A percentile compares a stretch with the other conserved stretches of the same genome.
These are phyloP conservation scores for Nigrospora sphaerica DNA, from an alignment of 2,329 filamentous ascomycete genomes.

Conservation along the genomic window DNA sequence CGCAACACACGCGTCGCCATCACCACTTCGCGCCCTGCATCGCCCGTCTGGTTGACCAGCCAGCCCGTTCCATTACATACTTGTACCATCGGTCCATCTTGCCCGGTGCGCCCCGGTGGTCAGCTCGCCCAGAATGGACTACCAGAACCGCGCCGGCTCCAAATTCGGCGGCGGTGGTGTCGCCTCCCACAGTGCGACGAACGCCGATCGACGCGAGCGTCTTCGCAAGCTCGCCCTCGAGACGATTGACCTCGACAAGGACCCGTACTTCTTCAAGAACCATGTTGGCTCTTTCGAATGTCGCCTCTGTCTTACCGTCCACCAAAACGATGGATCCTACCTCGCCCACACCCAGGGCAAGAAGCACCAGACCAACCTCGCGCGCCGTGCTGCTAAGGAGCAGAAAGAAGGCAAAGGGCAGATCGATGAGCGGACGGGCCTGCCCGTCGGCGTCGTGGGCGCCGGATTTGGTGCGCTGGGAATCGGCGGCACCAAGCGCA, in stretches of 20 bases:
- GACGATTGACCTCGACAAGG: constrained; percentile 98
- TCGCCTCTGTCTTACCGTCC: constrained; percentile 90
- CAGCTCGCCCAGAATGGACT: constrained; percentile 45
- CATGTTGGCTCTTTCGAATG: constrained; percentile 98
- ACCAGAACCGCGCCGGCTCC: constrained; percentile 89
- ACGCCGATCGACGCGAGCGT: constrained; percentile 94
- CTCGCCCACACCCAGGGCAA: constrained; percentile 97
- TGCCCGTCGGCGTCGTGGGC: constrained; percentile 71
- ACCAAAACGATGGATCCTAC: constrained; percentile 98
- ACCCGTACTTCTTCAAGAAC: constrained; percentile 99
- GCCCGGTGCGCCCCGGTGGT: too few relatives aligned
- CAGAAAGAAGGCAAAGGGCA: constrained; percentile 77
- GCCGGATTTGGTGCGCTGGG: constrained; percentile 50
- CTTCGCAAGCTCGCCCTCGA: constrained; percentile 97
- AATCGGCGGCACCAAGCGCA: constrained; percentile 62
- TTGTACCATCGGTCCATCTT: too few relatives aligned
- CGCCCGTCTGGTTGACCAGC: too few relatives aligned
- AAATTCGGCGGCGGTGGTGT: constrained; percentile 98
- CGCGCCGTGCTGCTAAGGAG: constrained; percentile 89
- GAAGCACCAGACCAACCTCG: constrained; percentile 98
- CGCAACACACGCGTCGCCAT: too few relatives aligned
- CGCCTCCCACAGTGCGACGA: constrained; percentile 85
- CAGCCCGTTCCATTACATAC: too few relatives aligned
- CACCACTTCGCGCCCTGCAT: too few relatives aligned
- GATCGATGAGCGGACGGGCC: constrained; percentile 59